Evolutionary conservation across 768 basidiomycete genomes (phyloP).

Genomic region (Daedaleopsis sinensis): DNA sequence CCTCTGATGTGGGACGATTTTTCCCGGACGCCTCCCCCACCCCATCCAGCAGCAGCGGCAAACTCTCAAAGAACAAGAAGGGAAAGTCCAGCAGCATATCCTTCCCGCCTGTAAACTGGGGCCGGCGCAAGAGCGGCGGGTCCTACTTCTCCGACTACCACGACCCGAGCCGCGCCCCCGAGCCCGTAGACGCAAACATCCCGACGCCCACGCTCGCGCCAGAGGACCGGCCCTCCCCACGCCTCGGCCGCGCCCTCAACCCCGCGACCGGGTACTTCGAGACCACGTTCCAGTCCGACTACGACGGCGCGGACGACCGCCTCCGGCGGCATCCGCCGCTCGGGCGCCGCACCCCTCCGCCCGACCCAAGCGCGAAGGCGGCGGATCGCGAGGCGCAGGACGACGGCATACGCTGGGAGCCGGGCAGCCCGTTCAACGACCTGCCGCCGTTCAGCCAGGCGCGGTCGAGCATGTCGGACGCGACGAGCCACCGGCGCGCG

Average conservation of each 20-base stretch:
- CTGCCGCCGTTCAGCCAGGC: conserved; percentile 37
- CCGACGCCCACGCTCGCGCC: conserved; percentile 7
- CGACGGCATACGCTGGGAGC: conserved; percentile 33
- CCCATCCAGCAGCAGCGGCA: conserved; percentile 23
- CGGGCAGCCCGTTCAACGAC: conserved; percentile 39
- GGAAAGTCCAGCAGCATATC: conserved; percentile 36
- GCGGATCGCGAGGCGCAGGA: not conserved
- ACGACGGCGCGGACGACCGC: conserved; percentile 33
- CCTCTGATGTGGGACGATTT: conserved; percentile 4
- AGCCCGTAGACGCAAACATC: conserved; percentile 7
- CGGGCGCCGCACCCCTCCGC: conserved; percentile 7
- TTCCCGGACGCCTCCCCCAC: not conserved
- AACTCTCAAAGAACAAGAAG: conserved; percentile 49
- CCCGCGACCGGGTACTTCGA: conserved; percentile 37
- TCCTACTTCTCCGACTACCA: conserved; percentile 53
- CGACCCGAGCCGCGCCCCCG: conserved; percentile 21
- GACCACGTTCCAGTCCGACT: conserved; percentile 51
- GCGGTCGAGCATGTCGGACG: conserved; percentile 33
- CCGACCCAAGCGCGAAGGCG: not conserved
- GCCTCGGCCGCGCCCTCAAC: conserved; percentile 23
- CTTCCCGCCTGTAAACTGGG: conserved; percentile 74
- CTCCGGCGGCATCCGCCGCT: conserved; percentile 24
- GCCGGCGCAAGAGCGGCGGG: conserved; percentile 46
- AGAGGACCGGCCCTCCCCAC: conserved; percentile 23
- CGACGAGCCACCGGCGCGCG: conserved; percentile 37